Evolutionary conservation across 2,329 filamentous ascomycete genomes (phyloP).

Genomic region (Aspergillus sclerotialis): DNA sequence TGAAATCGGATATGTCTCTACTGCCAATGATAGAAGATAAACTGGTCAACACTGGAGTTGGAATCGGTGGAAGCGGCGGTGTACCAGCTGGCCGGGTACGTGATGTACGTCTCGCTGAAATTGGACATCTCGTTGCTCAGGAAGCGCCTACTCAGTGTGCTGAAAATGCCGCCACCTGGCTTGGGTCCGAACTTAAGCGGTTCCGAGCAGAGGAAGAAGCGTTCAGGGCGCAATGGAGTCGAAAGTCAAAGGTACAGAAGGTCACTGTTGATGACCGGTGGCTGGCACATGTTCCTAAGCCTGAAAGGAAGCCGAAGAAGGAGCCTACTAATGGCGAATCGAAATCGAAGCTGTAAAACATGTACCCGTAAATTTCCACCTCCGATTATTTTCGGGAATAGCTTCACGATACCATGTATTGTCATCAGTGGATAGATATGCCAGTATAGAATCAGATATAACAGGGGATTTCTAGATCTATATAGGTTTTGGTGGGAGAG

Average conservation of each 20-base stretch:
- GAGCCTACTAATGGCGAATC: slow-evolving; percentile 3
- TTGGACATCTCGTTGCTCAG: slow-evolving; percentile 78
- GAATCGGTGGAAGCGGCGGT: slow-evolving; percentile 40
- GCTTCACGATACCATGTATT: no score
- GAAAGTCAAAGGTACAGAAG: slow-evolving; percentile 47
- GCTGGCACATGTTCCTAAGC: slow-evolving; percentile 32
- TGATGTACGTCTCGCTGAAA: slow-evolving; percentile 55
- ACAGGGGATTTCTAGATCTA: no score
- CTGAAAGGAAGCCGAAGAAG: slow-evolving; percentile 21
- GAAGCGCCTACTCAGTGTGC: slow-evolving; percentile 66
- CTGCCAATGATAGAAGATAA: slow-evolving; percentile 35
- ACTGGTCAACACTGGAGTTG: slow-evolving; percentile 31
- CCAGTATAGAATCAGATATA: no score
- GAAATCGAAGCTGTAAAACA: slow-evolving; percentile 22
- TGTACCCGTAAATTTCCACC: no score
- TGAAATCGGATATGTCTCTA: slow-evolving; percentile 34
- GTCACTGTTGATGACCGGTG: slow-evolving; percentile 51
- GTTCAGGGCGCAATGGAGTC: slow-evolving; percentile 50
- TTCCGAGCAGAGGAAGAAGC: slow-evolving; percentile 53
- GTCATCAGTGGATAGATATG: no score
- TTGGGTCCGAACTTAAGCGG: slow-evolving; percentile 48
- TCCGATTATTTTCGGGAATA: no score
- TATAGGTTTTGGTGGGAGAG: no score
- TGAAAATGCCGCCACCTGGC: slow-evolving; percentile 49
- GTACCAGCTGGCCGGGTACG: slow-evolving; percentile 63